Percentiles rank a stretch among this genome's conserved stretches.
phyloP scores from a whole-genome alignment of 2,329 filamentous ascomycete genomes.

The Fusarium humuli region DNA sequence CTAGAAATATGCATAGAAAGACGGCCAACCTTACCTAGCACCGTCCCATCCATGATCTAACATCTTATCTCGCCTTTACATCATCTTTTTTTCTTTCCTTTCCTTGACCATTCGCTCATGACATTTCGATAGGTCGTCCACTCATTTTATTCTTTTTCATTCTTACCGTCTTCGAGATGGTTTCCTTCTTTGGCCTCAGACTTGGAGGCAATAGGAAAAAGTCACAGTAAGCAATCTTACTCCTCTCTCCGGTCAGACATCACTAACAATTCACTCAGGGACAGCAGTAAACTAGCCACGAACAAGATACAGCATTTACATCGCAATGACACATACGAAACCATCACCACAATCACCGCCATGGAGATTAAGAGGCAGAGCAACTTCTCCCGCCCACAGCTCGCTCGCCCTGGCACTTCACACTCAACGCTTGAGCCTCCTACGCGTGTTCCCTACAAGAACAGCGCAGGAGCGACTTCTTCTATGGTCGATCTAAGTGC shows the following conservation, averaged over 20 bases:
- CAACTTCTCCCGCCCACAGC: slow-evolving; percentile 52
- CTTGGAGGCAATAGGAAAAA: slow-evolving; percentile 68
- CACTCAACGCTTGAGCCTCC: slow-evolving; percentile 48
- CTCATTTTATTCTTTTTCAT: neutral
- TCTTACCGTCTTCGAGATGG: slow-evolving; percentile 55
- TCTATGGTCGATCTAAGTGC: slow-evolving; percentile 60
- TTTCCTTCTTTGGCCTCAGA: slow-evolving; percentile 69
- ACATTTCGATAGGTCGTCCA: slow-evolving; percentile 12
- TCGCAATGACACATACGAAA: slow-evolving; percentile 10
- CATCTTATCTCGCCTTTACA: slow-evolving; percentile 5
- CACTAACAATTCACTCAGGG: slow-evolving; percentile 14
- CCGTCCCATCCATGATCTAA: slow-evolving; percentile 2
- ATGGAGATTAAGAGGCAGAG: slow-evolving; percentile 40
- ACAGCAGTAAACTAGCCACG: slow-evolving; percentile 41
- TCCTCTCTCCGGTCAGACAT: neutral
- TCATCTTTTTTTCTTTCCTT: slow-evolving; percentile 2
- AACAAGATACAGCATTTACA: slow-evolving; percentile 33
- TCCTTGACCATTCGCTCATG: neutral
- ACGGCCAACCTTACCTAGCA: neutral
- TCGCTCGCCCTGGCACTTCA: slow-evolving; percentile 57
- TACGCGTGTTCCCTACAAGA: slow-evolving; percentile 51
- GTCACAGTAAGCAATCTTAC: slow-evolving; percentile 55
- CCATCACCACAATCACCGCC: slow-evolving; percentile 4
- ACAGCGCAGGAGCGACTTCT: slow-evolving; percentile 52
- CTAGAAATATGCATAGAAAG: slow-evolving; percentile 35